Percentiles rank a stretch among this genome's conserved stretches.
These are phyloP conservation scores for Fusarium bulbicola DNA, from an alignment of 2,329 filamentous ascomycete species.

Conservation along the genomic window DNA sequence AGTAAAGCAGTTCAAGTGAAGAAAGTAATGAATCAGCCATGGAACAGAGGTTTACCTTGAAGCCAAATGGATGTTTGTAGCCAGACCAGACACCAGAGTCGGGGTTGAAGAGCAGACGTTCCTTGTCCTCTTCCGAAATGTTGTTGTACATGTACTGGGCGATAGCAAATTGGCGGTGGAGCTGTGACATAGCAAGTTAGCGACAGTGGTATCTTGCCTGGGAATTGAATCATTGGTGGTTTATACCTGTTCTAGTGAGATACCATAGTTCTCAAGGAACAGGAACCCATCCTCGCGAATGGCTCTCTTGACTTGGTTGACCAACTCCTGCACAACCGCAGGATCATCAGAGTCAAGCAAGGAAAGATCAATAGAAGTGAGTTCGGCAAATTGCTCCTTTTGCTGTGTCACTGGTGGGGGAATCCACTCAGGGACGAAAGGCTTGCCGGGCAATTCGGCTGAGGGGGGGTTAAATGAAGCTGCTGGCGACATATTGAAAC, in stretches of 20 bases:
- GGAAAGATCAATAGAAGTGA: constrained; percentile 55
- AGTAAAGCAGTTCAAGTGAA: background rate
- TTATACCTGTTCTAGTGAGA: constrained; percentile 53
- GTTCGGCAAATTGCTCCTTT: constrained; percentile 53
- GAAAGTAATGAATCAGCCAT: rapidly evolving
- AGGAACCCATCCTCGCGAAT: constrained; percentile 56
- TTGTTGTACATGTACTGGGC: constrained; percentile 61
- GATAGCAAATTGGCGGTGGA: constrained; percentile 60
- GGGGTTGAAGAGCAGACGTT: constrained; percentile 57
- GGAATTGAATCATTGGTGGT: too few relatives aligned
- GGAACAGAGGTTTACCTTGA: constrained; percentile 43
- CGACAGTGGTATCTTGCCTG: too few relatives aligned
- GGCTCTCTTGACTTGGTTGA: constrained; percentile 53
- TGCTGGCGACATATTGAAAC: constrained; percentile 41
- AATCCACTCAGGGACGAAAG: constrained; percentile 52
- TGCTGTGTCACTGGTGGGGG: constrained; percentile 57
- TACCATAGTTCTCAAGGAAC: constrained; percentile 60
- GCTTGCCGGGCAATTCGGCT: constrained; percentile 51
- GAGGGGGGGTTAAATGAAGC: constrained; percentile 54
- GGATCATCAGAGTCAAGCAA: constrained; percentile 54
- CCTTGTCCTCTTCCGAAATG: constrained; percentile 59
- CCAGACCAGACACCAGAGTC: constrained; percentile 58
- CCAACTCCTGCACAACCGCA: constrained; percentile 53
- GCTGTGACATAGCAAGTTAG: constrained; percentile 38
- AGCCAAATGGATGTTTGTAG: constrained; percentile 59